A percentile compares a stretch with the other conserved stretches of the same genome.
These are phyloP conservation scores for Geotrichum histeridarum DNA, from an alignment of 1,139 yeast genomes.

Conservation along the genomic window DNA sequence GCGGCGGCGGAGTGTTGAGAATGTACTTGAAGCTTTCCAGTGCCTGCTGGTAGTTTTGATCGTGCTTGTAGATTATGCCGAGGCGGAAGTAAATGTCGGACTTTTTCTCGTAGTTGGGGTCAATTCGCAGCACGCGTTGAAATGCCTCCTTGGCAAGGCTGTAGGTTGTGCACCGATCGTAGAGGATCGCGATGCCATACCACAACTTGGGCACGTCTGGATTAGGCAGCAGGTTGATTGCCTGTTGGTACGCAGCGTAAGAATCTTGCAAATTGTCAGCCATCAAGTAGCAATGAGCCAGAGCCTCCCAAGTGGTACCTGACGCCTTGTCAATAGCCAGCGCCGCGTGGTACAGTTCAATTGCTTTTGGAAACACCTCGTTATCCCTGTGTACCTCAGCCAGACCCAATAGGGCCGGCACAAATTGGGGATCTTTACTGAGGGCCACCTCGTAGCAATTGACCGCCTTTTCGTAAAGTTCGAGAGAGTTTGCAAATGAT, in stretches of 20 bases:
- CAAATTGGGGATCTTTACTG: constrained; percentile 77
- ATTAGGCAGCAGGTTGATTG: constrained; percentile 80
- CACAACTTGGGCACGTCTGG: constrained; percentile 95
- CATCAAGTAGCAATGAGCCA: constrained; percentile 96
- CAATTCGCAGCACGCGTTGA: constrained; percentile 89
- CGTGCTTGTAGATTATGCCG: constrained; percentile 94
- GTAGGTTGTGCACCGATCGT: constrained; percentile 90
- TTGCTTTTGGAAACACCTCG: constrained; percentile 88
- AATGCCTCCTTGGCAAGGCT: constrained; percentile 98
- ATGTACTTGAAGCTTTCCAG: constrained; percentile 92
- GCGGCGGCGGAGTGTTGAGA: constrained; percentile 85
- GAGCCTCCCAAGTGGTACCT: constrained; percentile 95
- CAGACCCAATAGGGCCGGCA: constrained; percentile 75
- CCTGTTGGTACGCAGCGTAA: constrained; percentile 94
- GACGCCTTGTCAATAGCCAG: constrained; percentile 75
- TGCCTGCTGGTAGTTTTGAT: constrained; percentile 78
- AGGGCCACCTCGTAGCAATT: constrained; percentile 83
- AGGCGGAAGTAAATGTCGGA: constrained; percentile 92
- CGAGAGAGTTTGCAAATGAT: constrained; percentile 79
- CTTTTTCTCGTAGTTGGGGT: constrained; percentile 92
- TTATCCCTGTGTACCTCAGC: constrained; percentile 84
- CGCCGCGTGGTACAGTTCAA: constrained; percentile 87
- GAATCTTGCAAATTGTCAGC: constrained; percentile 93
- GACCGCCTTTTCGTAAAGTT: constrained; percentile 84
- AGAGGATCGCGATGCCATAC: constrained; percentile 96